phyloP scores from a whole-genome alignment of 140 eudicot genomes.

The Oenanthe javanica region DNA sequence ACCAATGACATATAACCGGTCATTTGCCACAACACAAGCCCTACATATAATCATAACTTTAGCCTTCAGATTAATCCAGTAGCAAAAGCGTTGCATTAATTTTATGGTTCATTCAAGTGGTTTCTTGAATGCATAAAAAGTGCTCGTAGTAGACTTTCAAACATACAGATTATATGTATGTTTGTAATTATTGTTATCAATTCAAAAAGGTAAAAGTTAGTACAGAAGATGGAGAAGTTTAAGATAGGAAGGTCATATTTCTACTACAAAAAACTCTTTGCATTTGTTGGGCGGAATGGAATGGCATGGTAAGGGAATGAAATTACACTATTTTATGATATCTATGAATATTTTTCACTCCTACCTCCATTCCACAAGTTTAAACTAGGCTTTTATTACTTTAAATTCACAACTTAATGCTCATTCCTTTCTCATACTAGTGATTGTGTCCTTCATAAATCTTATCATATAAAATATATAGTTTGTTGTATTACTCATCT shows the following conservation, averaged over 20 bases:
- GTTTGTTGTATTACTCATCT: neutral
- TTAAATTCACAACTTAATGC: neutral
- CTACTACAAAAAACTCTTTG: neutral
- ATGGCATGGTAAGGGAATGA: neutral
- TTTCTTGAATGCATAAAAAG: neutral
- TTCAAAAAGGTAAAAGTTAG: neutral
- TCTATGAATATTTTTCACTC: neutral
- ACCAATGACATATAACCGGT: slow-evolving; percentile 64
- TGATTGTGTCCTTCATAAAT: neutral
- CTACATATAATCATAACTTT: slow-evolving; percentile 25
- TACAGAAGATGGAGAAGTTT: neutral
- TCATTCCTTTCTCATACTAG: neutral
- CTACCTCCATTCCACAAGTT: neutral
- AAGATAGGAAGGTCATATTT: neutral
- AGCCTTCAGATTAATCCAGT: neutral
- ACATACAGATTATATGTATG: neutral
- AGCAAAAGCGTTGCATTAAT: neutral
- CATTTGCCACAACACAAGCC: slow-evolving; percentile 77
- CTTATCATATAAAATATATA: neutral
- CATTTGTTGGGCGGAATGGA: neutral
- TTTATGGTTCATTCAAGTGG: neutral
- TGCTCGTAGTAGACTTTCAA: neutral
- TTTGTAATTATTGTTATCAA: neutral
- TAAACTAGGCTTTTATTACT: neutral
- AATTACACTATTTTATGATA: neutral